These are phyloP conservation scores for Elsinoe australis DNA, from an alignment of 2,329 filamentous ascomycete species.

Conservation along the genomic window DNA sequence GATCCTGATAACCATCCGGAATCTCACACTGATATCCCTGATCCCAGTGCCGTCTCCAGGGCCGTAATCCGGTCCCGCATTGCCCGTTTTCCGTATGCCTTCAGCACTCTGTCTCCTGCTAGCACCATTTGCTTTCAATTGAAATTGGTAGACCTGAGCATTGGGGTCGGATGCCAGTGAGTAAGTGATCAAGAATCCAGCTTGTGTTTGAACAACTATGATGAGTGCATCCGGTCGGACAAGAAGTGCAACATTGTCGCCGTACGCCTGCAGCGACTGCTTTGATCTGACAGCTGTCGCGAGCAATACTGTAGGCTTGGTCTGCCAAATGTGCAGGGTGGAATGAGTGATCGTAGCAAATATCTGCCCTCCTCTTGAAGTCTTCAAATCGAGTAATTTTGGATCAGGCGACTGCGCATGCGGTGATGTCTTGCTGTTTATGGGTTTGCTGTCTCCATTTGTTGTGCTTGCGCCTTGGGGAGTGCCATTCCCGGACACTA, in stretches of 20 bases:
- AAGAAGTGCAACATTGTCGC: constrained; percentile 73
- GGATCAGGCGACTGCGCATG: no score
- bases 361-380: constrained; percentile 70
- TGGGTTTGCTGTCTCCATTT: no score
- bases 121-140: constrained; percentile 53
- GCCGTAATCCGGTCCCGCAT: constrained; percentile 40
- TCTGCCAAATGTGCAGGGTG: constrained; percentile 92
- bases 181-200: constrained; percentile 89
- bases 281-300: constrained; percentile 76
- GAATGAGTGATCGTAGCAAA: constrained; percentile 83
- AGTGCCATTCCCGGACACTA: no score
- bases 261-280: constrained; percentile 73
- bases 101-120: constrained; percentile 44
- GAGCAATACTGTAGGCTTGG: constrained; percentile 81
- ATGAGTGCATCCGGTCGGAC: constrained; percentile 88
- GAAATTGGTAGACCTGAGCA: constrained; percentile 75
- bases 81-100: constrained; percentile 26
- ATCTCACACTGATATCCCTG: constrained; percentile 79
- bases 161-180: constrained; percentile 78
- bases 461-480: no score
- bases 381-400: constrained; percentile 67
- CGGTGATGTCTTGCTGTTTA: no score
- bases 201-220: constrained; percentile 77
- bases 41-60: constrained; percentile 77
- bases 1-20: constrained; percentile 96